phyloP scores from a whole-genome alignment of 2,329 filamentous ascomycete species.

The Colletotrichum gigasporum region DNA sequence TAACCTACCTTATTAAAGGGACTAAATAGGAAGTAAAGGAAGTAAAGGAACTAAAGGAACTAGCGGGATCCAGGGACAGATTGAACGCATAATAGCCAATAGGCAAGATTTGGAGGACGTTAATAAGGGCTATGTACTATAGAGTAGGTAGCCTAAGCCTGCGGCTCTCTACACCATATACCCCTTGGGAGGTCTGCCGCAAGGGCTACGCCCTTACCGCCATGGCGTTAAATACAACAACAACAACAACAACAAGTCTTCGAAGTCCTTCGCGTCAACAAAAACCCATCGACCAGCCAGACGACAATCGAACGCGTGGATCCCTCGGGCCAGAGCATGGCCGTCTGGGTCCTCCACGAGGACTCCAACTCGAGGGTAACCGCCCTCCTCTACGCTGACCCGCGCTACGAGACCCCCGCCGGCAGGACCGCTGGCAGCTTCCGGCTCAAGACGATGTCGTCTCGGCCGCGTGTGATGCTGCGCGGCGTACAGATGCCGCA shows the following conservation, averaged over 20 bases:
- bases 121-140: too few relatives aligned
- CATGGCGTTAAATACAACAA: too few relatives aligned
- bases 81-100: too few relatives aligned
- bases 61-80: too few relatives aligned
- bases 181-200: too few relatives aligned
- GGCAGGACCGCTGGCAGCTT: not conserved
- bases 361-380: not conserved
- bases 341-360: constrained; percentile 5
- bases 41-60: too few relatives aligned
- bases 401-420: not conserved
- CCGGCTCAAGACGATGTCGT: not conserved
- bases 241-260: not conserved
- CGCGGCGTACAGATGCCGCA: not conserved
- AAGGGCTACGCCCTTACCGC: too few relatives aligned
- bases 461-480: not conserved
- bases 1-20: too few relatives aligned
- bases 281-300: not conserved
- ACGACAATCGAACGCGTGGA: constrained; percentile 15
- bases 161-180: too few relatives aligned
- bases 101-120: too few relatives aligned
- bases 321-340: not conserved
- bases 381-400: constrained; percentile 1
- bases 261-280: constrained; percentile 4
- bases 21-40: too few relatives aligned
- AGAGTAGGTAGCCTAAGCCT: too few relatives aligned